phyloP scores from a whole-genome alignment of 1,284 basidiomycete genomes.

The Irpex lacteus region DNA sequence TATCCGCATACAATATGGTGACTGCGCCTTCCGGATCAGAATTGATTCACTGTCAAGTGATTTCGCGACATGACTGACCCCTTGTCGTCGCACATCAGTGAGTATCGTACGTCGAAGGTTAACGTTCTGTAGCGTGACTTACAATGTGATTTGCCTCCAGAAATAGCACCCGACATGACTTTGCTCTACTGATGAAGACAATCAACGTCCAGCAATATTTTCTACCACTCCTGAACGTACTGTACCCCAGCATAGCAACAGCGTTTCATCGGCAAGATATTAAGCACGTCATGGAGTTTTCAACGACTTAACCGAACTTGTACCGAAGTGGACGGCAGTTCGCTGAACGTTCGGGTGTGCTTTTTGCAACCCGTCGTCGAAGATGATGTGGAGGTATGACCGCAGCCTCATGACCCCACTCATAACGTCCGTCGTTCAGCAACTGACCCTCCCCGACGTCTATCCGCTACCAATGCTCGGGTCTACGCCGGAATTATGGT shows the following conservation, averaged over 20 bases:
- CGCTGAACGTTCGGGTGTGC: not conserved
- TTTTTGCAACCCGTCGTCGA: constrained; percentile 10
- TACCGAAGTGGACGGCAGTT: constrained; percentile 8
- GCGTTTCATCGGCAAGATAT: not conserved
- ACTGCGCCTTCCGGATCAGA: not conserved
- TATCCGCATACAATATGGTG: not conserved
- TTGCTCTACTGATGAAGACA: too few species aligned
- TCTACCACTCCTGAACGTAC: too few species aligned
- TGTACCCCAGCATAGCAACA: not conserved
- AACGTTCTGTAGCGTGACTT: not conserved
- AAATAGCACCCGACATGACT: too few species aligned
- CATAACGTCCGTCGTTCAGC: constrained; percentile 14
- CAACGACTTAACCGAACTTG: constrained; percentile 9
- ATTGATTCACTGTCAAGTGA: not conserved
- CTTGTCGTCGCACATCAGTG: not conserved
- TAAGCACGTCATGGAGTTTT: not conserved
- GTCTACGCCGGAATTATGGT: constrained; percentile 39
- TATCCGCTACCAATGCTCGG: constrained; percentile 41
- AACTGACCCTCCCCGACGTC: constrained; percentile 38
- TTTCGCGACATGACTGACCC: not conserved
- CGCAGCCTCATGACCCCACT: constrained; percentile 12
- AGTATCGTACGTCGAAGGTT: not conserved
- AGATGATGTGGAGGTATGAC: constrained; percentile 11
- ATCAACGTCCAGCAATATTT: too few species aligned
- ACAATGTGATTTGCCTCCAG: not conserved